phyloP scores from a whole-genome alignment of 2,329 filamentous ascomycete genomes.

The Lachnellula occidentalis region DNA sequence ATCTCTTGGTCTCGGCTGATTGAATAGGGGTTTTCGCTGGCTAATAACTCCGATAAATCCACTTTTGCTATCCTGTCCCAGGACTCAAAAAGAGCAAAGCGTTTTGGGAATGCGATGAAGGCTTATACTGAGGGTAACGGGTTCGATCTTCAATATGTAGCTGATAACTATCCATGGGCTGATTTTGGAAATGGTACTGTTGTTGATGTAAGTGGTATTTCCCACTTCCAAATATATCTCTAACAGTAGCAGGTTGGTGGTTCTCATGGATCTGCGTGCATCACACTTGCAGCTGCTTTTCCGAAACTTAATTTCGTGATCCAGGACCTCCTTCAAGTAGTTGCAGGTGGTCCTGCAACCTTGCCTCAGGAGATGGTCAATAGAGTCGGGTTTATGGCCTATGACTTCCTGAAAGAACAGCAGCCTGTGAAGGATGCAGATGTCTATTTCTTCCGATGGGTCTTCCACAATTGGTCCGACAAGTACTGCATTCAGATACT shows the following conservation, averaged over 20 bases:
- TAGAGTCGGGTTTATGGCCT: slow-evolving; percentile 29
- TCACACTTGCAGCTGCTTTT: slow-evolving; percentile 17
- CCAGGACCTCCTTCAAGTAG: slow-evolving; percentile 34
- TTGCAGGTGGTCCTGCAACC: slow-evolving; percentile 11
- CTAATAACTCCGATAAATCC: slow-evolving; percentile 4
- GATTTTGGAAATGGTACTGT: slow-evolving; percentile 3
- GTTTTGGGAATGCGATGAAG: slow-evolving; percentile 10
- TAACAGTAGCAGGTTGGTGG: slow-evolving; percentile 21
- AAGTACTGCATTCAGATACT: slow-evolving; percentile 4
- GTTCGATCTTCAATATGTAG: slow-evolving; percentile 1
- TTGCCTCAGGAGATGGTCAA: slow-evolving; percentile 9
- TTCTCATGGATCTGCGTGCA: slow-evolving; percentile 21
- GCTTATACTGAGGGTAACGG: slow-evolving; percentile 3
- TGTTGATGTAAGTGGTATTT: slow-evolving; percentile 7
- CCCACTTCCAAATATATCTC: neutral
- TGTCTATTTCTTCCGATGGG: slow-evolving; percentile 8
- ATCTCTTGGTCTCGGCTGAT: neutral
- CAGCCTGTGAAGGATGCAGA: slow-evolving; percentile 22
- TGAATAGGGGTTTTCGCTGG: slow-evolving; percentile 8
- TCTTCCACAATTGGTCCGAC: slow-evolving; percentile 6
- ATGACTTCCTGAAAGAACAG: slow-evolving; percentile 39
- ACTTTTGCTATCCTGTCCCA: slow-evolving; percentile 1
- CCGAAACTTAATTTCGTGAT: slow-evolving; percentile 26
- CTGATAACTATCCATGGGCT: slow-evolving; percentile 12
- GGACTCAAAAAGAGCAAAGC: slow-evolving; percentile 1